Evolutionary conservation across 441 rosid genomes (phyloP), one percentile per base, ranked within the genome.

Genomic region (Isatis lusitanica): DNA sequence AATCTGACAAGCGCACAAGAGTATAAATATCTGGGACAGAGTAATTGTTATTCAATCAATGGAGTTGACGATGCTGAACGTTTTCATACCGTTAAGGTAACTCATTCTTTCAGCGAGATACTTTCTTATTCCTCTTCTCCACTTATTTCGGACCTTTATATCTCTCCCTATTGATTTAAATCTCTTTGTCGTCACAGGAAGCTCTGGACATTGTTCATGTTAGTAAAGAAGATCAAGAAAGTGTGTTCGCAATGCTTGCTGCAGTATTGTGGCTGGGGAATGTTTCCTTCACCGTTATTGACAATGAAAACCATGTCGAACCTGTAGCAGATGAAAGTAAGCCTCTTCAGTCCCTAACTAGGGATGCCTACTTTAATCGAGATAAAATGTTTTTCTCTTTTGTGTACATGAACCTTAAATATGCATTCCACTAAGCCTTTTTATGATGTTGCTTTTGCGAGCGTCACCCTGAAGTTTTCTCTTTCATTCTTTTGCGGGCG

Each of bases 261-360:
- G 97, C 98, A 40, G 98, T 96, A 15, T 61, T 96, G 61, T 96
- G 99, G 97, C 80, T 96, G 68, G 99, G 99, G 84, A 88, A 96
- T 75, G 80, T 91, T 79, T 86, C 92, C 16, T 91, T 96, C 82
- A 66, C 85, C 9, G 67, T 87, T 63, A 81, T 90, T 79, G 98
- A 96, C 85, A 93, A 87, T 81, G 99, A 96, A 85, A 90, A 91
- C 83, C 99, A 96, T 75, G 96, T 90, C 70, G 97, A 91, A 83
- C 88, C 94, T 65, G 79, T 84, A 63, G 81, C 60, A 71, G 97
- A 93, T 86, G 98, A 93, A 87, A 82, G 99, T 95, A 76, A 88
- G 88, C 60, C 47, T 81, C 68, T 81, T 69, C 7, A 4, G 63
- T 62, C 70, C 36, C 47, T 66, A 52, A 66, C 12, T 8, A 61